phyloP scores from a whole-genome alignment of 2,329 filamentous ascomycete species.

The Aspergillus sp. region DNA sequence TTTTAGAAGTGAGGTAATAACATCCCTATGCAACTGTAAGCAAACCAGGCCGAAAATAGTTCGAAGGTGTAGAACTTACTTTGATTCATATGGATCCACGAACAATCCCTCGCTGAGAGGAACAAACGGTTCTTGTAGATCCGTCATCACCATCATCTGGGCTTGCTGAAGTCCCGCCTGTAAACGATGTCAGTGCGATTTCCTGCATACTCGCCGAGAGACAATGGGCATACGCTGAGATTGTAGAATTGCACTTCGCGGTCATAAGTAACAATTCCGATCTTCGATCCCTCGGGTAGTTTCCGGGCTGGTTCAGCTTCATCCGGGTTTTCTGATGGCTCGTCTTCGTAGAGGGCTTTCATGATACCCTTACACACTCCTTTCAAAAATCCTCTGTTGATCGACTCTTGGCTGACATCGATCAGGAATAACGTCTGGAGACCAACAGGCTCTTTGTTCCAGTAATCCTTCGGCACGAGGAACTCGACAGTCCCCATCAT shows the following conservation, averaged over 20 bases:
- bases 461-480: conserved; percentile 96
- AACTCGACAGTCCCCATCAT: conserved; percentile 93
- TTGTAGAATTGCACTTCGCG: conserved; percentile 99
- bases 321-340: conserved; percentile 54
- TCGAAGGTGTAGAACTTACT: conserved; percentile 43
- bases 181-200: conserved; percentile 25
- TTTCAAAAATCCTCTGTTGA: conserved; percentile 86
- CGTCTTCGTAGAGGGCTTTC: conserved; percentile 73
- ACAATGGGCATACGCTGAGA: conserved; percentile 62
- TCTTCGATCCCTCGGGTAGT: conserved; percentile 76
- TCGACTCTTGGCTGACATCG: conserved; percentile 88
- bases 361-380: conserved; percentile 88
- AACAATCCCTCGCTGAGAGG: conserved; percentile 89
- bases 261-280: conserved; percentile 95
- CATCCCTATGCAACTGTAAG: conserved; percentile 51
- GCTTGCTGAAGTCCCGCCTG: conserved; percentile 76
- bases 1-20: conserved; percentile 84
- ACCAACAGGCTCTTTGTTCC: conserved; percentile 89
- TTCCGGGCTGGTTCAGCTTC: conserved; percentile 51
- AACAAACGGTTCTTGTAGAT: conserved; percentile 94
- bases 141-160: conserved; percentile 98
- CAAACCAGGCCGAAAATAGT: background rate
- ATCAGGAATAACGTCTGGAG: conserved; percentile 87
- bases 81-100: conserved; percentile 89
- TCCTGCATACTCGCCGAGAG: conserved; percentile 8